Percentiles rank a stretch among this genome's conserved stretches.
Evolutionary conservation across 2,329 filamentous ascomycete genomes (phyloP).

Genomic region (Fusarium sp.): DNA sequence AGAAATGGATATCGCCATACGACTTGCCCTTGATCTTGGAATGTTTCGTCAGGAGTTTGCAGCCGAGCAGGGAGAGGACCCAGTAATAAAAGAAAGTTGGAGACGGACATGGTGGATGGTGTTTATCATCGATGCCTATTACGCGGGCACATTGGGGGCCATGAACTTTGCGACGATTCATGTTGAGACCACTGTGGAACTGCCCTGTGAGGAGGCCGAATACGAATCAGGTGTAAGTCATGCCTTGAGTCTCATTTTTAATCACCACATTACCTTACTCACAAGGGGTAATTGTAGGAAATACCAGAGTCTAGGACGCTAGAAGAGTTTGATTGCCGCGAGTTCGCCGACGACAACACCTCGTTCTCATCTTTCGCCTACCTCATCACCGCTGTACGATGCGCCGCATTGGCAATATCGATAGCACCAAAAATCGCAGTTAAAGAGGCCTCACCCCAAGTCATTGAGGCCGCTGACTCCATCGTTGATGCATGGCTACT

Average conservation of each 20-base stretch:
- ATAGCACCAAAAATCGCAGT: conserved; percentile 21
- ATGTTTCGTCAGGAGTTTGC: conserved; percentile 73
- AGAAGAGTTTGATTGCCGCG: conserved; percentile 32
- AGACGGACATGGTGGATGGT: conserved; percentile 82
- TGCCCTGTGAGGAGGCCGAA: conserved; percentile 77
- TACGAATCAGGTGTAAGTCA: conserved; percentile 60
- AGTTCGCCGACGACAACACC: conserved; percentile 19
- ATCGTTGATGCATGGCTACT: conserved; percentile 34
- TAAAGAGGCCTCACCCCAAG: conserved; percentile 18
- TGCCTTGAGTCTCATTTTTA: not conserved
- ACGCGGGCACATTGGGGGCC: conserved; percentile 50
- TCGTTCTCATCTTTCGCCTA: conserved; percentile 37
- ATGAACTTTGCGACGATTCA: conserved; percentile 50
- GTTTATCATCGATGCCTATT: conserved; percentile 72
- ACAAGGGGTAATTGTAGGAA: not conserved
- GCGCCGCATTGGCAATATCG: conserved; percentile 20
- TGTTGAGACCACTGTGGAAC: conserved; percentile 68
- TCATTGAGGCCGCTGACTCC: conserved; percentile 37
- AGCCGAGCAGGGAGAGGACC: conserved; percentile 61
- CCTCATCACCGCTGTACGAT: conserved; percentile 29
- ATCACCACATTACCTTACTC: not conserved
- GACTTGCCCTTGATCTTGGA: conserved; percentile 72
- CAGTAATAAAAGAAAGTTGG: conserved; percentile 70
- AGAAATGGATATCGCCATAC: conserved; percentile 65
- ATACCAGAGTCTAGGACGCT: conserved; percentile 29